Percentiles rank a stretch among this genome's conserved stretches.
phyloP scores from a whole-genome alignment of 2,329 filamentous ascomycete genomes.

The Dendrostoma leiphaemia region DNA sequence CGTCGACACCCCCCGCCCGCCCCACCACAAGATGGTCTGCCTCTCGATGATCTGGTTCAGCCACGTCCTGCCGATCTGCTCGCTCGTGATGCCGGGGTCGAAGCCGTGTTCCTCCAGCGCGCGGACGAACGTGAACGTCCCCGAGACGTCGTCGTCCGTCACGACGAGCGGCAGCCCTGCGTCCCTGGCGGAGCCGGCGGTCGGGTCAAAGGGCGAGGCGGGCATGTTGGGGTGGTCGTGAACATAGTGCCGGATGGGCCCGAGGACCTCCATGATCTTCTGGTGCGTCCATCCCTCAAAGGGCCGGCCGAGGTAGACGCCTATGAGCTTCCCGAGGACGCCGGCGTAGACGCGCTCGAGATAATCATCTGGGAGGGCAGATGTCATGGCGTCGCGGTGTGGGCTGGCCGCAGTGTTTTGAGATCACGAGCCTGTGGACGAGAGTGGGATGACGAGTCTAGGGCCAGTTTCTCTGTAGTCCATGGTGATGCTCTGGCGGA shows the following conservation, averaged over 20 bases:
- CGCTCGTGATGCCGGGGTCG: slow-evolving; percentile 16
- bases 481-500: too few relatives aligned
- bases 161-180: slow-evolving; percentile 28
- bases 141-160: slow-evolving; percentile 33
- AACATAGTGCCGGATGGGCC: slow-evolving; percentile 31
- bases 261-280: slow-evolving; percentile 29
- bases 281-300: slow-evolving; percentile 37
- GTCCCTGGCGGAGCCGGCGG: background rate
- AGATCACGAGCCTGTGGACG: too few relatives aligned
- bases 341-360: slow-evolving; percentile 35
- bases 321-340: slow-evolving; percentile 36
- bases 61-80: slow-evolving; percentile 29
- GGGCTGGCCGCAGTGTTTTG: too few relatives aligned
- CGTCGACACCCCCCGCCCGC: slow-evolving; percentile 35
- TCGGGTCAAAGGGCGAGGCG: background rate
- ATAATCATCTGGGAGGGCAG: slow-evolving; percentile 24
- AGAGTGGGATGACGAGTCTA: too few relatives aligned
- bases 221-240: slow-evolving; percentile 23
- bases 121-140: slow-evolving; percentile 34
- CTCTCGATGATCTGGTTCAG: slow-evolving; percentile 31
- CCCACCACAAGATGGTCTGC: slow-evolving; percentile 36
- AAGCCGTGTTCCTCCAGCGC: slow-evolving; percentile 32
- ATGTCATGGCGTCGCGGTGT: slow-evolving; percentile 3
- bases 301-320: slow-evolving; percentile 36
- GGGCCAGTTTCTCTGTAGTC: too few relatives aligned